A percentile compares a stretch with the other conserved stretches of the same genome.
Evolutionary conservation across 2,329 filamentous ascomycete species (phyloP).

Genomic region (Penicillium hesseltinei): DNA sequence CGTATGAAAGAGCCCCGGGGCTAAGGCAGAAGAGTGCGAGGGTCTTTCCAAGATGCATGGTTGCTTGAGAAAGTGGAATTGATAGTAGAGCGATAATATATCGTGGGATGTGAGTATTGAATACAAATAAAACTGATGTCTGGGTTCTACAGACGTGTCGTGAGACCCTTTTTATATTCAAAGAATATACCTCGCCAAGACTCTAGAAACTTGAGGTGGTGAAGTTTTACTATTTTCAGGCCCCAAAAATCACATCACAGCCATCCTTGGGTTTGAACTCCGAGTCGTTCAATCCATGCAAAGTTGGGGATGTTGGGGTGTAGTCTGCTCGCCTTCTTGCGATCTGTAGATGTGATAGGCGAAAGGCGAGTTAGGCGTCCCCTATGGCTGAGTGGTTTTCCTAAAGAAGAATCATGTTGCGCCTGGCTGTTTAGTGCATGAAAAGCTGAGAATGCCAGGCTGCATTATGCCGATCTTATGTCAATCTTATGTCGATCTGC

Average conservation of each 20-base stretch:
- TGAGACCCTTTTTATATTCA: background rate
- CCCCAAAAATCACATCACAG: background rate
- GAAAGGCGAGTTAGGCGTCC: background rate
- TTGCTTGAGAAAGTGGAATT: background rate
- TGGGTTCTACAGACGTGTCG: background rate
- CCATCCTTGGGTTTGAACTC: background rate
- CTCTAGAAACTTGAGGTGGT: background rate
- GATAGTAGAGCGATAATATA: background rate
- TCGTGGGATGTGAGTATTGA: background rate
- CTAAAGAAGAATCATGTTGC: background rate
- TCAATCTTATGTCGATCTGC: background rate
- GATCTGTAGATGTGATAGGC: background rate
- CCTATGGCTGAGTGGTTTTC: background rate
- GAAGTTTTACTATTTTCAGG: background rate
- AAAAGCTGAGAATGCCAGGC: background rate
- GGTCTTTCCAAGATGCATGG: background rate
- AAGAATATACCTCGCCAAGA: background rate
- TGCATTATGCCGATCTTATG: background rate
- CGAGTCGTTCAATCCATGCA: background rate
- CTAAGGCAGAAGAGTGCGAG: background rate
- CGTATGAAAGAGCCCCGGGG: background rate
- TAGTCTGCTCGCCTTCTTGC: background rate
- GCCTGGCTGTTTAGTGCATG: background rate
- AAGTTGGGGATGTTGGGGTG: background rate
- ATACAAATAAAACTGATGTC: background rate